phyloP scores from a whole-genome alignment of 495 filamentous ascomycete genomes.

The Lichenothelia convexa region DNA sequence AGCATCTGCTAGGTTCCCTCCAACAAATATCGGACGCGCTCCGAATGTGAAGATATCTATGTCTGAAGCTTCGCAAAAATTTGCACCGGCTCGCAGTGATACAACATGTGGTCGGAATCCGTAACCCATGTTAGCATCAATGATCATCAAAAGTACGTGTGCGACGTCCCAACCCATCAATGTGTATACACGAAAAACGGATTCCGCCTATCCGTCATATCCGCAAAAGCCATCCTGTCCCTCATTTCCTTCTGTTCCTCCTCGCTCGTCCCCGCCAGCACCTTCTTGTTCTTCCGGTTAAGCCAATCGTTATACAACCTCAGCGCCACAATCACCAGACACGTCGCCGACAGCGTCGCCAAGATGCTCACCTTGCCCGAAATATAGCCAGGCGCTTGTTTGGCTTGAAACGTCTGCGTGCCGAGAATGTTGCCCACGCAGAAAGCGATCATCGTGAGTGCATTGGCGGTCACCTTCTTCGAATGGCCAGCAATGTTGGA shows the following conservation, averaged over 20 bases:
- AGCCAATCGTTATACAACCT: slow-evolving; percentile 17
- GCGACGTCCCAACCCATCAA: slow-evolving; percentile 4
- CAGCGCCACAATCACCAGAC: slow-evolving; percentile 16
- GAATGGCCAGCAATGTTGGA: slow-evolving; percentile 8
- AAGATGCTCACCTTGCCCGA: slow-evolving; percentile 20
- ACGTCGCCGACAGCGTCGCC: slow-evolving; percentile 14
- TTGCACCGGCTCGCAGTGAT: too few relatives aligned
- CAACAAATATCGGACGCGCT: too few relatives aligned
- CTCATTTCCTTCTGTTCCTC: slow-evolving; percentile 12
- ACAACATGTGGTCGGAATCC: too few relatives aligned
- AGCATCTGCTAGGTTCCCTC: too few relatives aligned
- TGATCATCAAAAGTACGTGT: too few relatives aligned
- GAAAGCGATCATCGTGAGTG: slow-evolving; percentile 8
- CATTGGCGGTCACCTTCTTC: slow-evolving; percentile 10
- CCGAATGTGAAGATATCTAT: too few relatives aligned
- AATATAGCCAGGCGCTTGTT: slow-evolving; percentile 15
- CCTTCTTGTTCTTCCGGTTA: slow-evolving; percentile 16
- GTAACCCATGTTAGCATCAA: too few relatives aligned
- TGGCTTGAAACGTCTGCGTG: slow-evolving; percentile 9
- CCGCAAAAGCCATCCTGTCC: slow-evolving; percentile 21
- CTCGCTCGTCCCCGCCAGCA: slow-evolving; percentile 14
- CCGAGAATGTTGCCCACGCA: slow-evolving; percentile 20
- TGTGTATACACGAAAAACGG: slow-evolving; percentile 21
- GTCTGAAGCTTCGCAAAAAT: too few relatives aligned
- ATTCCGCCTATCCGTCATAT: slow-evolving; percentile 22